Evolutionary conservation across 768 basidiomycete genomes (phyloP).

Genomic region (Pleurotus djamor): DNA sequence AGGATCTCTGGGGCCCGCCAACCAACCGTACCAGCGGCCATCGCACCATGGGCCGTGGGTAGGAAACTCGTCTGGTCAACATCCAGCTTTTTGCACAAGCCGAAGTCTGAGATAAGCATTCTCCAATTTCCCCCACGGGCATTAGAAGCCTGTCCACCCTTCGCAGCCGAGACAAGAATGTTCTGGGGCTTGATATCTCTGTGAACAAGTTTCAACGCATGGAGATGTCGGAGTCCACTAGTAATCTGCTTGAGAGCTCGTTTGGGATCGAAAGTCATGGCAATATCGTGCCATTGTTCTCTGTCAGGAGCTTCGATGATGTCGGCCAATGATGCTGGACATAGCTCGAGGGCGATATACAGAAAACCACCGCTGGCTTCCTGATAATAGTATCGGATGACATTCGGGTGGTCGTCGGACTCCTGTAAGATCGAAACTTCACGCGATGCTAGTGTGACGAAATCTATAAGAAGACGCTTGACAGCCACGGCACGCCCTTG

Average conservation of each 20-base stretch:
- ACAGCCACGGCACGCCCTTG: conserved; percentile 98
- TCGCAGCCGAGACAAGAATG: conserved; percentile 80
- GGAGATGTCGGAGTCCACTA: conserved; percentile 85
- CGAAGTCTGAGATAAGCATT: conserved; percentile 97
- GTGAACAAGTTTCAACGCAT: conserved; percentile 94
- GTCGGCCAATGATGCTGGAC: conserved; percentile 87
- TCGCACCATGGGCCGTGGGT: conserved; percentile 86
- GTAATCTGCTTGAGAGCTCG: conserved; percentile 86
- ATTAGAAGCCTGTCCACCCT: conserved; percentile 40
- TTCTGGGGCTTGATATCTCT: conserved; percentile 99
- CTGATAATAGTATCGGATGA: conserved; percentile 98
- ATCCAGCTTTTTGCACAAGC: conserved; percentile 93
- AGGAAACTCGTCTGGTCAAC: conserved; percentile 95
- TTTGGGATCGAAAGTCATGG: conserved; percentile 80
- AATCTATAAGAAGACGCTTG: conserved; percentile 93
- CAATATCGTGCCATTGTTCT: conserved; percentile 72
- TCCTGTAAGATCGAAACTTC: conserved; percentile 96
- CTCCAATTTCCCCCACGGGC: conserved; percentile 45
- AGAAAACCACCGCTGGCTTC: conserved; percentile 92
- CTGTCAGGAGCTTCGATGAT: conserved; percentile 76
- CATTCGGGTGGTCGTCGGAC: conserved; percentile 97
- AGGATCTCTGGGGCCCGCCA: conserved; percentile 98
- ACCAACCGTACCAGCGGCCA: conserved; percentile 91
- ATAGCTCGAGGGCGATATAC: conserved; percentile 96
- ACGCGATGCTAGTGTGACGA: conserved; percentile 89